Conservation (phyloP, 1,139 yeast species). For the Wickerhamomyces sp. region DNA sequence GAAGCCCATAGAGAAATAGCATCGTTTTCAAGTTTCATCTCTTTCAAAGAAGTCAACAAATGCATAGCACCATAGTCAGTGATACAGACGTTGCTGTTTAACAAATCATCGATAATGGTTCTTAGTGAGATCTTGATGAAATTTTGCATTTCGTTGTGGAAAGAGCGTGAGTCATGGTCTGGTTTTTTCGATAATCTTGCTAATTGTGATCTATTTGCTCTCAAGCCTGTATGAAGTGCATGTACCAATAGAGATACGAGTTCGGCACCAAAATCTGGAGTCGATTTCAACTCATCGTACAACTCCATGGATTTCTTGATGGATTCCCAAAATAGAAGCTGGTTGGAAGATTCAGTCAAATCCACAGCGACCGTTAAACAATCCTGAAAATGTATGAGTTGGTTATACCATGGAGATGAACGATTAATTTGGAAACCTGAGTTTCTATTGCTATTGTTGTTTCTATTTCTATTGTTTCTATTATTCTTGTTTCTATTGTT, state of each 20-base stretch:
- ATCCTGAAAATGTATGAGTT: conserved; percentile 41
- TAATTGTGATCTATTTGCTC: conserved; percentile 44
- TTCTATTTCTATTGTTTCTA: conserved; percentile 29
- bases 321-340: conserved; percentile 35
- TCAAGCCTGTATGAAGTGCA: conserved; percentile 42
- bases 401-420: conserved; percentile 37
- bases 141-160: conserved; percentile 43
- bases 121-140: conserved; percentile 41
- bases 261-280: conserved; percentile 39
- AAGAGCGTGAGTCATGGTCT: conserved; percentile 49
- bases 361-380: conserved; percentile 31
- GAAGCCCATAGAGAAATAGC: conserved; percentile 51
- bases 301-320: conserved; percentile 41
- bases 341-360: conserved; percentile 14
- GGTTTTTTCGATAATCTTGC: conserved; percentile 46
- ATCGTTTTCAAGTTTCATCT: conserved; percentile 44
- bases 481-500: conserved; percentile 26
- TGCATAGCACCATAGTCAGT: conserved; percentile 53
- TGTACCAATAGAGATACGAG: conserved; percentile 42
- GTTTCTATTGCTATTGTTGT: conserved; percentile 20
- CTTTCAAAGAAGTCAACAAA: conserved; percentile 52
- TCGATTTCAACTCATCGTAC: conserved; percentile 36
- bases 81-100: conserved; percentile 35
- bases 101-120: conserved; percentile 44
- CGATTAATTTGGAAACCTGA: conserved; percentile 22